Conservation (phyloP, 2,329 filamentous ascomycete species). For the Cladosporium sp. region DNA sequence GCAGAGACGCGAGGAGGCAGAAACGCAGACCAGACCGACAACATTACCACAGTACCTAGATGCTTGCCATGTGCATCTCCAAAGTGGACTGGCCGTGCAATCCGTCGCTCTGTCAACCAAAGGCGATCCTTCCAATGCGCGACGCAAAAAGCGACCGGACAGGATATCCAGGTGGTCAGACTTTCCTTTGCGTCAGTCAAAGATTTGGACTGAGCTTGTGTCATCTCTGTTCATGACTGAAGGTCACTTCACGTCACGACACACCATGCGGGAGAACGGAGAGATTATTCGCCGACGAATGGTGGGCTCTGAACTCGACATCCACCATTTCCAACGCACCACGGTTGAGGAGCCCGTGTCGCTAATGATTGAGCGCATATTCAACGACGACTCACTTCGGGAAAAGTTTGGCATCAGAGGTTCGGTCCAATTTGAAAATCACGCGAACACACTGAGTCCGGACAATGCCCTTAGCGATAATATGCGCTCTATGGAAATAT, state of each 20-base stretch:
- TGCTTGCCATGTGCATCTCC: conserved; percentile 2
- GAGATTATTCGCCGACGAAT: conserved; percentile 5
- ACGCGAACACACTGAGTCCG: conserved; percentile 5
- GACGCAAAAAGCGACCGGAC: conserved; percentile 4
- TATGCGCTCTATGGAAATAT: conserved; percentile 1
- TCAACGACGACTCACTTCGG: neutral
- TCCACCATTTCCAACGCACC: conserved; percentile 6
- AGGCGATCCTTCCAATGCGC: conserved; percentile 8
- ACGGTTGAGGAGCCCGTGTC: neutral
- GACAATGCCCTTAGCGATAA: neutral
- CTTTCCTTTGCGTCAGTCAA: neutral
- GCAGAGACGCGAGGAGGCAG: conserved; percentile 4
- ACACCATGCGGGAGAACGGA: neutral
- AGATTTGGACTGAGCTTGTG: conserved; percentile 1
- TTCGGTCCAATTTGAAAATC: conserved; percentile 7
- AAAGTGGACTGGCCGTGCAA: conserved; percentile 1
- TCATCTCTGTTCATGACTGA: neutral
- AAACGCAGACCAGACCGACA: neutral
- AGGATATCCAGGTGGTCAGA: neutral
- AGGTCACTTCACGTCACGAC: conserved; percentile 3
- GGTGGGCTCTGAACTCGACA: conserved; percentile 3
- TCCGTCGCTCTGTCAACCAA: conserved; percentile 1
- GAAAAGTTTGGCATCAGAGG: conserved; percentile 3
- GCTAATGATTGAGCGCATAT: neutral
- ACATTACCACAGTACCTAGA: conserved; percentile 6